A percentile compares a stretch with the other conserved stretches of the same genome.
These are phyloP conservation scores for Wallacemonas collosoma DNA, from an alignment of 208 protist species.

Conservation along the genomic window DNA sequence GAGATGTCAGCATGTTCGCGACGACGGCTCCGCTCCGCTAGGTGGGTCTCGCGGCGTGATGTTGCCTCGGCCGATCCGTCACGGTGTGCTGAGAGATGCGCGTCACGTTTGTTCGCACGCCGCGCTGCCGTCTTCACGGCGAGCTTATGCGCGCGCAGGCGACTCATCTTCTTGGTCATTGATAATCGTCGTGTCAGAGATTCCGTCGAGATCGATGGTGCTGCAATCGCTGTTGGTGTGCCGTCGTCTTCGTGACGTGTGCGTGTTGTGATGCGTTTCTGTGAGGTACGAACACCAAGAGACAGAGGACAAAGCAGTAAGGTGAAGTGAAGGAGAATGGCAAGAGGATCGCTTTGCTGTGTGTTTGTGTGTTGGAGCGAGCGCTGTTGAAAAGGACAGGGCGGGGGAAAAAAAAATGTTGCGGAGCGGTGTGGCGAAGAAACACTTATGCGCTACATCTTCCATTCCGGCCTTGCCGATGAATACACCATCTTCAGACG, in stretches of 20 bases:
- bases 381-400: background rate
- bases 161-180: conserved; percentile 5
- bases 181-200: background rate
- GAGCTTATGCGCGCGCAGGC: conserved; percentile 11
- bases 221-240: background rate
- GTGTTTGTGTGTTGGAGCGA: background rate
- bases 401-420: too few relatives aligned
- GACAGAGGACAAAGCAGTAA: background rate
- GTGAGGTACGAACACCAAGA: background rate
- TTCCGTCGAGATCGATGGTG: too few relatives aligned
- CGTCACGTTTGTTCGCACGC: background rate
- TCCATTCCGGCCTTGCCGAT: too few relatives aligned
- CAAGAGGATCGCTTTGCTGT: background rate
- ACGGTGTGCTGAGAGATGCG: background rate
- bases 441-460: too few relatives aligned
- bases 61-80: too few relatives aligned
- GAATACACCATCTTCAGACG: too few relatives aligned
- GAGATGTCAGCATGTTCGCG: background rate
- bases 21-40: background rate
- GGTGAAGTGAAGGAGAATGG: background rate
- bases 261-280: background rate
- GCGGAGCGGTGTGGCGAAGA: too few relatives aligned
- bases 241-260: background rate
- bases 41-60: background rate
- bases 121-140: conserved; percentile 4